These are phyloP conservation scores for Penicillium coprophilum DNA, from an alignment of 495 filamentous ascomycete species.

Conservation along the genomic window DNA sequence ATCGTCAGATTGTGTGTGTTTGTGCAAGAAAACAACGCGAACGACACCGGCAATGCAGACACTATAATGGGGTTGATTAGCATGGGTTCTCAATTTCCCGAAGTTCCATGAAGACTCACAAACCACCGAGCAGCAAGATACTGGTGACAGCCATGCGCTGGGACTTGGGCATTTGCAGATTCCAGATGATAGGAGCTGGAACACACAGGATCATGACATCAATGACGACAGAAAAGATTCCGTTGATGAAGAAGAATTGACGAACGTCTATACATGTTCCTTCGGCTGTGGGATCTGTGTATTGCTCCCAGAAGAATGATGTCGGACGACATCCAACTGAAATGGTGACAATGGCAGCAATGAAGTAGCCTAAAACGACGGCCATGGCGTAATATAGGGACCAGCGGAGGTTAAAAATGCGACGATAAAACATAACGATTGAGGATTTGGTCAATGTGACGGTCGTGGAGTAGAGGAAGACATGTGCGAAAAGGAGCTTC, in stretches of 20 bases:
- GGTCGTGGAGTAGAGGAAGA: constrained; percentile 15
- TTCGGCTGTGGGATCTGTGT: constrained; percentile 4
- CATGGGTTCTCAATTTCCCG: neutral
- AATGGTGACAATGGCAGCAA: constrained; percentile 12
- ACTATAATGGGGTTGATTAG: constrained; percentile 5
- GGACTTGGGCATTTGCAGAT: constrained; percentile 33
- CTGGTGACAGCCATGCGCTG: constrained; percentile 37
- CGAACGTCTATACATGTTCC: constrained; percentile 11
- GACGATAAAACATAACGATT: constrained; percentile 21
- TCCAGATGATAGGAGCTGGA: constrained; percentile 38
- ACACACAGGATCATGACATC: constrained; percentile 45
- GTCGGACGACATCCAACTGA: constrained; percentile 12
- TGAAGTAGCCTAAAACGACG: constrained; percentile 11
- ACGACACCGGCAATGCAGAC: constrained; percentile 27
- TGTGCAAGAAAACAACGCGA: constrained; percentile 18
- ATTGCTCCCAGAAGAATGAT: constrained; percentile 16
- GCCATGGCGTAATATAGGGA: constrained; percentile 12
- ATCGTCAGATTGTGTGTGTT: constrained; percentile 15
- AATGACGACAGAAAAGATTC: constrained; percentile 26
- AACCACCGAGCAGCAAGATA: constrained; percentile 42
- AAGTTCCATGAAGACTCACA: constrained; percentile 25
- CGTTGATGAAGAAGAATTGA: constrained; percentile 17
- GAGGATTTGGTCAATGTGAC: constrained; percentile 20
- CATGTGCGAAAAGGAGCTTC: constrained; percentile 18
- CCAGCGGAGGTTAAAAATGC: constrained; percentile 18